phyloP scores from a whole-genome alignment of 768 basidiomycete genomes.

The Pleurotus cornucopiae region DNA sequence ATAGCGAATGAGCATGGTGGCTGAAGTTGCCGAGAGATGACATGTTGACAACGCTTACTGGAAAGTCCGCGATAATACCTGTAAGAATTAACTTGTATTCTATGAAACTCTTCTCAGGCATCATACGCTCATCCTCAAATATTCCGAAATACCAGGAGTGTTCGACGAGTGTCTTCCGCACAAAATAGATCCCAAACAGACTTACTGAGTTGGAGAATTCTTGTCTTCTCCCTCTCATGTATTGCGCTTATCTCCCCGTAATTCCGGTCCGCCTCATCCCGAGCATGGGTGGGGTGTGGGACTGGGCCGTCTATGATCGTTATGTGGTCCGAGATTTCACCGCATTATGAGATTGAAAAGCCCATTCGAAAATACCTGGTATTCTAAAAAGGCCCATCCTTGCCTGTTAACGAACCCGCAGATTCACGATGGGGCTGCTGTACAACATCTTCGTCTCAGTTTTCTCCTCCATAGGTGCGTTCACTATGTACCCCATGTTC shows the following conservation, averaged over 20 bases:
- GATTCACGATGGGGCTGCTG: constrained; percentile 4
- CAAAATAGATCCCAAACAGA: neutral
- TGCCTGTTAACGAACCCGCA: neutral
- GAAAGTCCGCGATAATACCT: neutral
- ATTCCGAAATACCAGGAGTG: too few relatives aligned
- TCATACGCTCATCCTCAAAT: too few relatives aligned
- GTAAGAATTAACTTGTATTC: neutral
- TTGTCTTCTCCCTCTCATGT: neutral
- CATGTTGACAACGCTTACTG: constrained; percentile 5
- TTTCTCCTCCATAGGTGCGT: constrained; percentile 5
- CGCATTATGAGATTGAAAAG: constrained; percentile 13
- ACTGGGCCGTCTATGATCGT: constrained; percentile 7
- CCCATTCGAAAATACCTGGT: neutral
- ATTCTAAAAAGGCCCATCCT: neutral
- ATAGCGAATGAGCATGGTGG: constrained; percentile 2
- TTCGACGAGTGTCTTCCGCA: too few relatives aligned
- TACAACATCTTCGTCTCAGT: constrained; percentile 5
- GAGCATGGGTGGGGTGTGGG: neutral
- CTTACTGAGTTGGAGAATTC: neutral
- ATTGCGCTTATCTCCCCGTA: constrained; percentile 3
- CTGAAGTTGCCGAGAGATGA: neutral
- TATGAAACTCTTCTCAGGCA: neutral
- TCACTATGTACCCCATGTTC: too few relatives aligned
- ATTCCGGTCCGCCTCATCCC: constrained; percentile 15
- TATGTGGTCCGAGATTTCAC: constrained; percentile 22